Conservation (phyloP, 2,329 filamentous ascomycete species). For the Nigrospora oryzae region DNA sequence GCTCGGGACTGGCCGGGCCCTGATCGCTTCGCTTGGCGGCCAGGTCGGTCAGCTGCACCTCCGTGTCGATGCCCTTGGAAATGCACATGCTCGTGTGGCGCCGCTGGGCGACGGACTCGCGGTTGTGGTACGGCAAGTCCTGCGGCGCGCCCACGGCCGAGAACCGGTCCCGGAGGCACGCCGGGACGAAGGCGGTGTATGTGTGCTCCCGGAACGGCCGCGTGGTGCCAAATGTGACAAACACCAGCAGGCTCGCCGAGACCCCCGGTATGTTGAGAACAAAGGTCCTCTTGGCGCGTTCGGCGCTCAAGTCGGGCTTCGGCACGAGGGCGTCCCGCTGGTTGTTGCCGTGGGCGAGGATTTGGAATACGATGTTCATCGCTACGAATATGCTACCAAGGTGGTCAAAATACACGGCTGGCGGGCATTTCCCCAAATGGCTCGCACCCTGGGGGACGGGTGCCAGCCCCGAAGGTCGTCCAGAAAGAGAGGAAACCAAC, state of each 20-base stretch:
- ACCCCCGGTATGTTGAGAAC: slow-evolving; percentile 28
- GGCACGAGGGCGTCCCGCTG: slow-evolving; percentile 14
- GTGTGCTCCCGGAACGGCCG: slow-evolving; percentile 22
- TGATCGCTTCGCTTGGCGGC: neutral
- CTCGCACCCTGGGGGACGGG: neutral
- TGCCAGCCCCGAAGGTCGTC: too few relatives aligned
- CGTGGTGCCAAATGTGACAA: slow-evolving; percentile 30
- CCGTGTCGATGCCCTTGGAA: neutral
- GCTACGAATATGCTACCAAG: slow-evolving; percentile 28
- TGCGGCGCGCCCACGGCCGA: neutral
- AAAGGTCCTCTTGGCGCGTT: slow-evolving; percentile 19
- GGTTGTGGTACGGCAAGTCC: slow-evolving; percentile 3
- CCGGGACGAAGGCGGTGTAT: slow-evolving; percentile 12
- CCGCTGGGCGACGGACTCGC: neutral
- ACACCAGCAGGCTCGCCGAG: slow-evolving; percentile 23
- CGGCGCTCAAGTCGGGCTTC: slow-evolving; percentile 22
- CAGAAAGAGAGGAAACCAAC: slow-evolving; percentile 1
- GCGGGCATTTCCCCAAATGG: neutral
- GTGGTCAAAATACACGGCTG: neutral
- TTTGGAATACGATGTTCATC: slow-evolving; percentile 10
- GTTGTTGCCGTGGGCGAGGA: slow-evolving; percentile 19
- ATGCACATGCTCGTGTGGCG: neutral
- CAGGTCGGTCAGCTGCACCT: neutral
- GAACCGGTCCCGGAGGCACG: slow-evolving; percentile 5
- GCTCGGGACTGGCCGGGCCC: too few relatives aligned